Percentiles rank a stretch among this genome's conserved stretches.
phyloP scores from a whole-genome alignment of 495 filamentous ascomycete genomes.

The Annulohypoxylon bovei region DNA sequence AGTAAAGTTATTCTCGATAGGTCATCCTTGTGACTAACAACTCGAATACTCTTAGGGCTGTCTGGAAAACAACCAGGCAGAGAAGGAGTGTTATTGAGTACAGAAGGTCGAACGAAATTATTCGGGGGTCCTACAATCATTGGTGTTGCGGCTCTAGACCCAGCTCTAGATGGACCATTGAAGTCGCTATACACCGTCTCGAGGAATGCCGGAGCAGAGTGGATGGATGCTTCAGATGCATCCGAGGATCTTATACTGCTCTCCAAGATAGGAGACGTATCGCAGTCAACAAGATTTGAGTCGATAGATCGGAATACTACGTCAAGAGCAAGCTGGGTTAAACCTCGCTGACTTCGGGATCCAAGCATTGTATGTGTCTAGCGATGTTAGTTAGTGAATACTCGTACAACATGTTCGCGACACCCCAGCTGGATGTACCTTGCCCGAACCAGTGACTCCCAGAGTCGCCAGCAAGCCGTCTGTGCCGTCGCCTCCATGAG shows the following conservation, averaged over 20 bases:
- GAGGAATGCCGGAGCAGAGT: constrained; percentile 78
- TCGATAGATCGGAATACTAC: constrained; percentile 84
- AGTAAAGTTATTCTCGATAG: constrained; percentile 34
- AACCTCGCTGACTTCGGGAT: constrained; percentile 81
- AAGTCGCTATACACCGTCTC: constrained; percentile 80
- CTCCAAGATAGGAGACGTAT: constrained; percentile 68
- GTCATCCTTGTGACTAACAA: constrained; percentile 50
- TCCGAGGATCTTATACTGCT: constrained; percentile 79
- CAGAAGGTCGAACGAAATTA: constrained; percentile 45
- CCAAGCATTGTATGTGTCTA: constrained; percentile 98
- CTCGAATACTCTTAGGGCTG: constrained; percentile 52
- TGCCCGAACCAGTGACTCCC: constrained; percentile 95
- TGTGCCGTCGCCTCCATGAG: constrained; percentile 74
- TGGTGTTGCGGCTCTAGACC: constrained; percentile 81
- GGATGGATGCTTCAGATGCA: constrained; percentile 83
- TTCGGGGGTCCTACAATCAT: constrained; percentile 72
- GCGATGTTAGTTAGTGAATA: not conserved
- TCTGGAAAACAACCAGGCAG: constrained; percentile 39
- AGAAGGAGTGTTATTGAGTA: constrained; percentile 44
- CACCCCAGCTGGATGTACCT: constrained; percentile 64
- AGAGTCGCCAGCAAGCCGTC: constrained; percentile 93
- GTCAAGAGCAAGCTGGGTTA: constrained; percentile 92
- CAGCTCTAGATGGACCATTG: constrained; percentile 63
- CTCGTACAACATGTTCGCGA: not conserved
- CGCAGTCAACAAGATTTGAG: constrained; percentile 70